Base-by-base conservation (phyloP, 1,284 basidiomycete species). In the Acaromyces ingoldii region DNA sequence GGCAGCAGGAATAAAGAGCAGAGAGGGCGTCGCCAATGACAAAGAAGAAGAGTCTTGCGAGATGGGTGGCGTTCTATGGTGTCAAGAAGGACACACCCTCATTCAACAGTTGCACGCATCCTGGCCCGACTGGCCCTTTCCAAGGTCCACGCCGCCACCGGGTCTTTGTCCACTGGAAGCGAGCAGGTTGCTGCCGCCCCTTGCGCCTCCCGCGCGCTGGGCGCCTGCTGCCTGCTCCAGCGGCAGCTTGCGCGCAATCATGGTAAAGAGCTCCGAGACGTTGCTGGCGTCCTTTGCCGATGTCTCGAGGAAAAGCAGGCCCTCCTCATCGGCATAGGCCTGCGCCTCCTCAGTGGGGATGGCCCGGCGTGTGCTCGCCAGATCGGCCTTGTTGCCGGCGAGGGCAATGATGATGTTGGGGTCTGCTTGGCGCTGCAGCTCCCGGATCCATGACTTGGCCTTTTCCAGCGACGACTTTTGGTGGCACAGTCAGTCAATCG, bases 401-500 rank as follows among this genome's bases (percentile, higher is more conserved):
- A 97, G 83, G 39, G 91, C 89, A 34, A 74, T 73, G 37, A 72
- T 63, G 79, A 96, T 96, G 49, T 88, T 89, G 24, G 92, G 91
- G 76, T 97, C 93, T 38, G 92, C 92, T 79, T 97, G 92, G 55
- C 92, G 88, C 76, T 96, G 91, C 9, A 97, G 84, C 77, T 96
- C 92, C 56, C 88, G 84, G 67, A 97, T 93, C 92, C 92, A 97
- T 63, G 87, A 86, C 70, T 89, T 88, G 40, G 92, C 92, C 78
- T 96, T 96, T 79, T 96, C 91, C 55, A 97, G 84, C 6, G 92
- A 82, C 5, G 68, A 67, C 45, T 62, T 37, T 15, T 9, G 44
- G 2, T 15, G 29, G 44, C 6, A 4, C 21, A 3, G 17, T 28
- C 15, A 34, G 3, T n/a, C n/a, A n/a, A 6, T 42, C 6, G 21